Evolutionary conservation across 768 basidiomycete genomes (phyloP), one percentile per base, ranked within the genome.

Genomic region (Tylopilus subfusipes): DNA sequence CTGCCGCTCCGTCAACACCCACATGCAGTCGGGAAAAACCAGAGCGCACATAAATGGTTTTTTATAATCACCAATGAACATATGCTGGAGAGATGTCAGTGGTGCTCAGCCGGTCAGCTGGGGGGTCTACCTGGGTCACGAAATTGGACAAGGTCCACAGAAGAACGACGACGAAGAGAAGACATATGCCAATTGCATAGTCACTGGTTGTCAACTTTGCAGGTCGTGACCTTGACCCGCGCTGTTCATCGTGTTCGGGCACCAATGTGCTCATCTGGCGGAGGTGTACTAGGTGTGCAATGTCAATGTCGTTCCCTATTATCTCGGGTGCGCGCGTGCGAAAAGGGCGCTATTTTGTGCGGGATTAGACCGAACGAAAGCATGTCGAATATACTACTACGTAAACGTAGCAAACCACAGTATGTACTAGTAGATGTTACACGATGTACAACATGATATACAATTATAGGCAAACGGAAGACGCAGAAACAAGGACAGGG

Each of bases 81-180:
- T 64, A 53, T 78, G 74, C 83, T 73, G 34, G 24, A 50, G 36
- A 45, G n/a, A 30, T 48, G 56, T 63, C 30, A 63, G 55, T 24
- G 19, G 25, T 31, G 30, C 42, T 24, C 33, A 48, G 30, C 49
- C 6, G 1, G 18, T 36, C 24, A 34, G 31, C 39, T 27, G 21
- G 30, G 29, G 14, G 33, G 33, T 55, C 40, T 60, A 86, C 90
- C 79, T 93, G 89, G 12, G 88, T 94, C 38, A 96, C 76, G 64
- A 94, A 96, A 69, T 87, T 95, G 44, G 88, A 89, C 12, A 78
- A 72, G 16, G 94, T 96, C 95, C 95, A 98, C 13, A 97, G 78
- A 33, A 90, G 56, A 34, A 93, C 91, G 48, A 95, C 92, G 19
- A 83, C 53, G 3, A 92, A 66, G 21, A 94, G 80, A 40, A 93